Base-by-base conservation (phyloP, 2,329 filamentous ascomycete genomes). In the Colletotrichum somersetense region DNA sequence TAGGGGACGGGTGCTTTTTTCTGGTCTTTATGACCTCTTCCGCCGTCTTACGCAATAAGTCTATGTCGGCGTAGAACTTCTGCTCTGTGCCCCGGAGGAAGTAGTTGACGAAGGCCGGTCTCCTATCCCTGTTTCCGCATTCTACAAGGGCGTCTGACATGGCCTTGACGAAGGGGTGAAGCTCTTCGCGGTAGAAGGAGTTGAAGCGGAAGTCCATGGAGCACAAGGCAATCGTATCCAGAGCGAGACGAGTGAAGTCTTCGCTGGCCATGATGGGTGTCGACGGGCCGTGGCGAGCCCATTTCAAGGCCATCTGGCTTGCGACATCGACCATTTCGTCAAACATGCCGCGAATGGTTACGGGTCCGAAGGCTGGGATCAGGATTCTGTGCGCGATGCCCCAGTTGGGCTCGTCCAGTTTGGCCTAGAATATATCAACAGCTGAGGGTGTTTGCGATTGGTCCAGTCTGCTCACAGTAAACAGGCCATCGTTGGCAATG, bases 361-460 rank as follows among this genome's bases (percentile, higher is more conserved):
- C 79, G 0, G 92, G 92, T 0, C 91, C 91, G 78, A 94, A 93
- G 2, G 91, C 91, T 0, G 92, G 91, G 76, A 92, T 87, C 66
- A 94, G 82, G 20, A 91, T 82, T 30, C 90, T 83, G 76, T 93
- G 89, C 38, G 92, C 91, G 74, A 91, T 86, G 35, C 85, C 66
- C 74, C 75, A 77, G 61, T 72, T 73, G n/a, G 66, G 64, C 46
- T 76, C 72, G 16, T 67, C 73, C 20, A 48, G 48, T 26, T 50
- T 55, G 18, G 75, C 76, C 63, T 74, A n/a, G 26, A 23, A 18
- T n/a, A 6, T 0, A 18, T n/a, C 30, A 53, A 20, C 18, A 46
- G 2, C 50, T 26, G 20, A 35, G 38, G 6, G 46, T 16, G 23
- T 12, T 11, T 26, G 18, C n/a, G 46, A 20, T 3, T 23, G 26